phyloP scores from a whole-genome alignment of 108 stramenopile species.

The Mediolabrus comicus region DNA sequence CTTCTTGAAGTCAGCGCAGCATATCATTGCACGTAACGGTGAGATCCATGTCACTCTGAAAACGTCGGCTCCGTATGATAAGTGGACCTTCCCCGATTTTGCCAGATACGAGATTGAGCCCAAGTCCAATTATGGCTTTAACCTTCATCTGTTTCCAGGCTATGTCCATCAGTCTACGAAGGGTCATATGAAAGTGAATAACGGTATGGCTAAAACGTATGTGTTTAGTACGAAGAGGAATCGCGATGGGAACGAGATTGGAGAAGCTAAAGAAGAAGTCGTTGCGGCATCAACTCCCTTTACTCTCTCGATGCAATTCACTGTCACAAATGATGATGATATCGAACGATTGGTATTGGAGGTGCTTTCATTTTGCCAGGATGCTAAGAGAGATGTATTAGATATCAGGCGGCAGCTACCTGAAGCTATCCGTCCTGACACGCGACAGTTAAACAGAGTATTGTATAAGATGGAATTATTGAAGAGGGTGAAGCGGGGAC shows the following conservation, averaged over 20 bases:
- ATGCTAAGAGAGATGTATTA: constrained; percentile 11
- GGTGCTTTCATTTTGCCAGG: not conserved
- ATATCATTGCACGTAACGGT: not conserved
- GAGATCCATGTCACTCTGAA: constrained; percentile 20
- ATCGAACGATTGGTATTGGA: not conserved
- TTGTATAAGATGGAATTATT: constrained; percentile 14
- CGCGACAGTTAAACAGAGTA: constrained; percentile 14
- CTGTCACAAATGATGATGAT: constrained; percentile 1
- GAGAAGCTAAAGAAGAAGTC: not conserved
- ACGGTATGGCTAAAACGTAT: constrained; percentile 13
- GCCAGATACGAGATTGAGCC: constrained; percentile 4
- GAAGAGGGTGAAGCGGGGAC: constrained; percentile 1
- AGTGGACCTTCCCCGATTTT: constrained; percentile 18
- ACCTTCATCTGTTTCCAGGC: constrained; percentile 5
- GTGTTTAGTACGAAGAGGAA: constrained; percentile 14
- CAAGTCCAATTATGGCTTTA: constrained; percentile 3
- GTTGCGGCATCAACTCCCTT: not conserved
- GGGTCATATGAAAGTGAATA: constrained; percentile 12
- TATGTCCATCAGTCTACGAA: constrained; percentile 10
- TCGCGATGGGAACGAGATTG: not conserved
- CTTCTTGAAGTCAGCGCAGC: constrained; percentile 15
- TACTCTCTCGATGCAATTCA: not conserved
- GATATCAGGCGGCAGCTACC: constrained; percentile 16
- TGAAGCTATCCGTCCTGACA: constrained; percentile 16
- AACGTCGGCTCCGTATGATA: constrained; percentile 8